These are phyloP conservation scores for Saccharomycopsis hybrid DNA, from an alignment of 1,139 yeast genomes.

Conservation along the genomic window DNA sequence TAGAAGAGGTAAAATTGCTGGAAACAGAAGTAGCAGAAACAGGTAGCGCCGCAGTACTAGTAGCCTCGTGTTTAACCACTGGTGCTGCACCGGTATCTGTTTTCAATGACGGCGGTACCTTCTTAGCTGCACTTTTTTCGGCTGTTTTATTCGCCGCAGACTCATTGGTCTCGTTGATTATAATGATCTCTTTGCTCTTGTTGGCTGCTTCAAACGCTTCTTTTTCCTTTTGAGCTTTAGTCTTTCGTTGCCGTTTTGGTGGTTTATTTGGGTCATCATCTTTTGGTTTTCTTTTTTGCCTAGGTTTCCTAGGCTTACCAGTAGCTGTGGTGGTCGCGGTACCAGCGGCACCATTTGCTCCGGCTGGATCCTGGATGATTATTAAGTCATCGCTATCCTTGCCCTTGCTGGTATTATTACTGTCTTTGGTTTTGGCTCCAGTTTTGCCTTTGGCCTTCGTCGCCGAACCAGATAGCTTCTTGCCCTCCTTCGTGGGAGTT, in stretches of 20 bases:
- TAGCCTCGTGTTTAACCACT: too few species aligned
- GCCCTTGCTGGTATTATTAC: neutral
- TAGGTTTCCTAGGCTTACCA: constrained; percentile 1
- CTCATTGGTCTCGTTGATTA: neutral
- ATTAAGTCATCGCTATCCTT: neutral
- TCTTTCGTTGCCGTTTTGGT: constrained; percentile 8
- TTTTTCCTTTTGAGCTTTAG: constrained; percentile 8
- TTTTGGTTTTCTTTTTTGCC: neutral
- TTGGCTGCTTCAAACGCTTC: neutral
- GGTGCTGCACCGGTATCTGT: too few species aligned
- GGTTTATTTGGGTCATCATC: constrained; percentile 8
- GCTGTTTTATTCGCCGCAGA: neutral
- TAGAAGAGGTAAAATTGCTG: too few species aligned
- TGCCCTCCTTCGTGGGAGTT: neutral
- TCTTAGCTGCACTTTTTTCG: too few species aligned
- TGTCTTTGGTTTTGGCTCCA: neutral
- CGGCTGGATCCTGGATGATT: neutral
- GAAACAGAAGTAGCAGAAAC: too few species aligned
- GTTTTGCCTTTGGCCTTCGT: neutral
- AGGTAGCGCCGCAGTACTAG: too few species aligned
- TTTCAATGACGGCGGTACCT: too few species aligned
- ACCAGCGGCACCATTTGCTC: too few species aligned
- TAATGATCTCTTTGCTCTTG: constrained; percentile 1
- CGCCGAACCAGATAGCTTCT: too few species aligned
- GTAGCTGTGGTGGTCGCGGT: neutral